Conservation (phyloP, 345 rosid genomes). For the Syzygium oleosum region DNA sequence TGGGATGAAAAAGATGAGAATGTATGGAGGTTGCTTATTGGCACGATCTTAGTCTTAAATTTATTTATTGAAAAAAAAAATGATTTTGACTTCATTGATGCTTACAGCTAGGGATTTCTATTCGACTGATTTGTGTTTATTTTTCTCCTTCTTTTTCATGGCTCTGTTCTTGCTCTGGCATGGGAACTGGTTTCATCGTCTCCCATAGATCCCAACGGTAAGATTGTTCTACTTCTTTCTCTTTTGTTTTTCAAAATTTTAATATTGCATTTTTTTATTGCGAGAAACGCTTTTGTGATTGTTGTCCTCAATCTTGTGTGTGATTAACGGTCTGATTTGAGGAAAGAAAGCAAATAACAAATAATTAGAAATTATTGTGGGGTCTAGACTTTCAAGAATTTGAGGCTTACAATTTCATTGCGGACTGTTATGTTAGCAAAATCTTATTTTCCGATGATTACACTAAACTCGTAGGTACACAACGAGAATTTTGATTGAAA, state of each 20-base stretch:
- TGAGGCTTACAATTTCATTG: too few relatives aligned
- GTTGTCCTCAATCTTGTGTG: too few relatives aligned
- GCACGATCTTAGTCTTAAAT: background rate
- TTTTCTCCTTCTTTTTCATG: background rate
- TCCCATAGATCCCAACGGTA: background rate
- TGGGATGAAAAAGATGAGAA: background rate
- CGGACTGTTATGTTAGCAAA: too few relatives aligned
- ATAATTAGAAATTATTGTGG: too few relatives aligned
- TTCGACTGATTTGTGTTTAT: background rate
- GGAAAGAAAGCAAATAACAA: too few relatives aligned
- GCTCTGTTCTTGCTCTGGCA: conserved; percentile 3
- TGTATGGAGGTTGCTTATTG: background rate
- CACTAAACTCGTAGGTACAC: background rate
- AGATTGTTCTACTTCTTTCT: background rate
- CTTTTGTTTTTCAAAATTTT: background rate
- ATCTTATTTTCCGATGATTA: background rate
- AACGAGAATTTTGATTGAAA: background rate
- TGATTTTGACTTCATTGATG: background rate
- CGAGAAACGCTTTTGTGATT: too few relatives aligned
- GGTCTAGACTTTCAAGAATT: too few relatives aligned
- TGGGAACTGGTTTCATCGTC: conserved; percentile 6
- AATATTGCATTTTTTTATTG: too few relatives aligned
- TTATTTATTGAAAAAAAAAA: background rate
- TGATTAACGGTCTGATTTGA: too few relatives aligned
- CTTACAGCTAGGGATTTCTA: background rate